Evolutionary conservation across 257 asterid genomes (phyloP).

Genomic region (Petrea volubilis): DNA sequence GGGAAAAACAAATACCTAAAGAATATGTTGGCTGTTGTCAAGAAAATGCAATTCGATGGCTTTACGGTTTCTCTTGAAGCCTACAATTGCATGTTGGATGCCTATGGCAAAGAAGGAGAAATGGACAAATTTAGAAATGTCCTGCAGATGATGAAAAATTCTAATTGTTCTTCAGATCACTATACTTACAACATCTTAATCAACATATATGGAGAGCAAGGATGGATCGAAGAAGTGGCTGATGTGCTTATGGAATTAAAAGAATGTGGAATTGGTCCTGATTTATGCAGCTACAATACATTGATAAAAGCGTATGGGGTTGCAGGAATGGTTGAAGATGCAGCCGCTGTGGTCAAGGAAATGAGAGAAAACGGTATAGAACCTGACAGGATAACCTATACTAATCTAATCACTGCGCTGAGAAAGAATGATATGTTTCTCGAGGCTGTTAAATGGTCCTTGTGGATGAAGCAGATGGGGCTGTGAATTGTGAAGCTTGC

Average conservation of each 20-base stretch:
- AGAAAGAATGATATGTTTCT: constrained; percentile 76
- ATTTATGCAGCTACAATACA: constrained; percentile 86
- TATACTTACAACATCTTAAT: constrained; percentile 79
- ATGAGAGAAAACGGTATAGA: constrained; percentile 74
- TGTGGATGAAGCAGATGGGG: constrained; percentile 96
- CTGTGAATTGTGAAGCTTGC: constrained; percentile 28
- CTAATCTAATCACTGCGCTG: constrained; percentile 65
- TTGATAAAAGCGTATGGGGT: constrained; percentile 90
- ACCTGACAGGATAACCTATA: constrained; percentile 72
- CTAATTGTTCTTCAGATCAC: constrained; percentile 55
- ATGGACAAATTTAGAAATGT: constrained; percentile 81
- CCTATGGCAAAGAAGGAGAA: constrained; percentile 87
- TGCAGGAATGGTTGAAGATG: constrained; percentile 86
- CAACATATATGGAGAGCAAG: constrained; percentile 74
- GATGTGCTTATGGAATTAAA: constrained; percentile 57
- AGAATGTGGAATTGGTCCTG: constrained; percentile 60
- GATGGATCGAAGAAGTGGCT: constrained; percentile 81
- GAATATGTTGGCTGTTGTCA: constrained; percentile 73
- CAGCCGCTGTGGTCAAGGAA: constrained; percentile 76
- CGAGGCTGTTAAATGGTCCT: constrained; percentile 97
- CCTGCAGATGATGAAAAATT: constrained; percentile 73
- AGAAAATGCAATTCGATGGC: constrained; percentile 77
- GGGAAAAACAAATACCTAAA: constrained; percentile 67
- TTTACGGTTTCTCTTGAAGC: constrained; percentile 88
- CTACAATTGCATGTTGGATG: constrained; percentile 89